Percentiles rank a stretch among this genome's conserved stretches.
Conservation (phyloP, 768 basidiomycete species). For the Mycena polygramma region DNA sequence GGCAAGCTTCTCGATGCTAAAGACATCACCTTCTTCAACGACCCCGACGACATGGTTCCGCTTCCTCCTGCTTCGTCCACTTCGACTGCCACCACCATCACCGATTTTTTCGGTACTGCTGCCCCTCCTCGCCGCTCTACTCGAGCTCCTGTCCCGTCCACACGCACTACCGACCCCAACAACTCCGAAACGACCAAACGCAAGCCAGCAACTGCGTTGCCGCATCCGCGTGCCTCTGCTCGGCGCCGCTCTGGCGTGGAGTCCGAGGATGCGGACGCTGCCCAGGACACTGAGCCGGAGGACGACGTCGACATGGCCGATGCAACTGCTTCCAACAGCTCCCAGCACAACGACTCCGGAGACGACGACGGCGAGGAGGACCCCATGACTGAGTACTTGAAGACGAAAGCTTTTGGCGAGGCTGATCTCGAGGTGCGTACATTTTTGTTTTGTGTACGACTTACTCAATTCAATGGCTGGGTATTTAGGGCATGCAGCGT, state of each 20-base stretch:
- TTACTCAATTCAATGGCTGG: background rate
- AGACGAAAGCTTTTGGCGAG: constrained; percentile 13
- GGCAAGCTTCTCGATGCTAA: no score
- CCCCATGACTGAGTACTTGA: background rate
- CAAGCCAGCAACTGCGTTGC: background rate
- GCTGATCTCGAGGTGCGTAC: constrained; percentile 10
- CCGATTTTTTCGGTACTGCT: no score
- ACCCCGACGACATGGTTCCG: no score
- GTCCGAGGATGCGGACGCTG: no score
- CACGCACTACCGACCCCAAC: background rate
- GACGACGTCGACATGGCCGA: constrained; percentile 6
- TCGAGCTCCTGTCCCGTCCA: no score
- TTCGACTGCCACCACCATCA: no score
- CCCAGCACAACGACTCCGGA: background rate
- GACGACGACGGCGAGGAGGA: constrained; percentile 2
- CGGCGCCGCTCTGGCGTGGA: no score
- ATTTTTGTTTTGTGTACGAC: background rate
- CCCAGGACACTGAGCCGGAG: background rate
- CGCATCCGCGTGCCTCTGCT: no score
- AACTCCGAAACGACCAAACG: background rate
- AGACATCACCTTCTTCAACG: no score
- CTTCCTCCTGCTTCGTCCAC: no score
- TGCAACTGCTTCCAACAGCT: no score
- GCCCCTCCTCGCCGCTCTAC: no score
- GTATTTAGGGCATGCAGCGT: background rate